A percentile compares a stretch with the other conserved stretches of the same genome.
Conservation (phyloP, 768 basidiomycete species). For the Boletus coccyginus region DNA sequence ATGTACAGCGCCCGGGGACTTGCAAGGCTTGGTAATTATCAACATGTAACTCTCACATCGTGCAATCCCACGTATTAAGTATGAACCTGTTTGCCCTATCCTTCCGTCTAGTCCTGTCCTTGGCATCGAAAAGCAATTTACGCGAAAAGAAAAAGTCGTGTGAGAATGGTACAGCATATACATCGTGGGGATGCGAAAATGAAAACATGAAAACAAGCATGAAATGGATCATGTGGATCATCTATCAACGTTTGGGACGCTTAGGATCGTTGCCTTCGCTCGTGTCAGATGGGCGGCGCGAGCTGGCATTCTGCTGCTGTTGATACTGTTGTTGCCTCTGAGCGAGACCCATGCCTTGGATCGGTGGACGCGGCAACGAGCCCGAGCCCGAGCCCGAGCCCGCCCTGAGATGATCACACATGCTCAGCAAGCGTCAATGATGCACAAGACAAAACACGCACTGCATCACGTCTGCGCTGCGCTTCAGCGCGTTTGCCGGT, state of each 20-base stretch:
- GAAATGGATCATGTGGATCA: neutral
- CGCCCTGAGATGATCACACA: conserved; percentile 4
- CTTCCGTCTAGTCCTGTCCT: neutral
- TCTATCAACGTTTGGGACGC: conserved; percentile 37
- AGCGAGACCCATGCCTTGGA: conserved; percentile 40
- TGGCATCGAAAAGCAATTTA: neutral
- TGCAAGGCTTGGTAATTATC: neutral
- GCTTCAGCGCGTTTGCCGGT: conserved; percentile 27
- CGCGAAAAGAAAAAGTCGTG: neutral
- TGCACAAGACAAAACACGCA: conserved; percentile 12
- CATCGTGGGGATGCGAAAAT: neutral
- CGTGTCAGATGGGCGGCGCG: conserved; percentile 29
- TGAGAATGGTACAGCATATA: neutral
- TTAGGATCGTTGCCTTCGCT: conserved; percentile 33
- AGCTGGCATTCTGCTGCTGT: conserved; percentile 11
- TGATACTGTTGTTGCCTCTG: conserved; percentile 24
- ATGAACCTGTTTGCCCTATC: neutral
- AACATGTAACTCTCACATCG: neutral
- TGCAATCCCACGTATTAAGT: no score
- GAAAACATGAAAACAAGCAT: neutral
- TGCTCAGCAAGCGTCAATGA: neutral
- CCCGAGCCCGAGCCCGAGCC: conserved; percentile 3
- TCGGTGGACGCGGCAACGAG: conserved; percentile 20
- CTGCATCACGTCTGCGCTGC: conserved; percentile 34
- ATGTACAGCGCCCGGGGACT: neutral